Base-by-base conservation (phyloP, 2,329 filamentous ascomycete genomes). In the Ophiostoma sp. region DNA sequence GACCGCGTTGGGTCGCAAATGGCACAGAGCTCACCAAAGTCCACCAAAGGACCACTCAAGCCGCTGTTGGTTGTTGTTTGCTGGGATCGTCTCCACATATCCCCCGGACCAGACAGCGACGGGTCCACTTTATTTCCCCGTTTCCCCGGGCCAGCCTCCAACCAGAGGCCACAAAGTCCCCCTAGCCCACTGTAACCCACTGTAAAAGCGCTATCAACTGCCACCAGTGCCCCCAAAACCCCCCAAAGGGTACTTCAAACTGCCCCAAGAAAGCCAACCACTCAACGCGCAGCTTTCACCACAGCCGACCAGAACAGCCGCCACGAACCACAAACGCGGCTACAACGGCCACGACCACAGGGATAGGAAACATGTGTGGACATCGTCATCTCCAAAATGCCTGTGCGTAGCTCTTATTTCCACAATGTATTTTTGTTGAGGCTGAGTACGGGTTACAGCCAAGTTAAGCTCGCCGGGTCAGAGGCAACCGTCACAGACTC, bases 71-170 rank as follows among this genome's bases (percentile, higher is more conserved):
- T 15, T 45, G 12, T 15, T 45, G 12, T 45, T 45, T 45, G 39
- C 39, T n/a, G n/a, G 31, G 31, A 33, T 19, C 42, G 6, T 22
- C 61, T 71, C 69, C 72, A 63, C 72, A 69, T 4, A 31, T 52
- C 33, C 69, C 69, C 69, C 48, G 42, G 42, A 45, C 42, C 33
- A 33, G 52, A 57, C 12, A 52, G 22, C 52, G 5, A 22, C 12
- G 25, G 39, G 11, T n/a, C 73, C 75, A 63, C 72, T 73, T 71
- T 71, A 70, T 70, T 63, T 55, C 39, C 73, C 75, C 75, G 63
- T 75, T 76, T 71, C 74, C 75, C 75, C 75, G 74, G 74, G 68
- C 61, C 59, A 45, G 50, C 69, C 61, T 63, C 59, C 57, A 63
- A 63, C 57, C 57, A 63, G 57, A 61, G 12, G 5, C 52, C 52